Evolutionary conservation across 129 eudicot species (phyloP).

Genomic region (Rutidosis leptorrhynchoides): DNA sequence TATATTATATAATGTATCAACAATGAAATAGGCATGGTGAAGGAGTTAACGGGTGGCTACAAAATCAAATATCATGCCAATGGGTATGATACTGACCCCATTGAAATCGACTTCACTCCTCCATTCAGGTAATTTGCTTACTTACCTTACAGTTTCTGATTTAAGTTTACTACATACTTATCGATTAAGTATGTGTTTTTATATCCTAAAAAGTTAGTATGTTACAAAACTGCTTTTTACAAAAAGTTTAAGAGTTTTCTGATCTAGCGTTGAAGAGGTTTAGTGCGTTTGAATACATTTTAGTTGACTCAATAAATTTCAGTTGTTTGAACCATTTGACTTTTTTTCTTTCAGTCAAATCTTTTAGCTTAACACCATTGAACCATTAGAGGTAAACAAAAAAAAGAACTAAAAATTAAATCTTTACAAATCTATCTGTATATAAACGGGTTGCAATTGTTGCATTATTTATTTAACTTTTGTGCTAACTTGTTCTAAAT

Average conservation of each 20-base stretch:
- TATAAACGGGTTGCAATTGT: not conserved
- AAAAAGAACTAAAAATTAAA: too few species aligned
- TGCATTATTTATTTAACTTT: not conserved
- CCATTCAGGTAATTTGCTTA: constrained; percentile 70
- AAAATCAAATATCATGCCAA: constrained; percentile 79
- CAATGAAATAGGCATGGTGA: constrained; percentile 70
- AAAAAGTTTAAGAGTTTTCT: too few species aligned
- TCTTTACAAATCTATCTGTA: not conserved
- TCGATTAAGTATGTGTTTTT: not conserved
- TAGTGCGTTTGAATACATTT: not conserved
- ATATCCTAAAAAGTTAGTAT: too few species aligned
- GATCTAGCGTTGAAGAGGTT: not conserved
- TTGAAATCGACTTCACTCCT: constrained; percentile 88
- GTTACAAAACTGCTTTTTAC: too few species aligned
- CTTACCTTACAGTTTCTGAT: not conserved
- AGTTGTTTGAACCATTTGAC: not conserved
- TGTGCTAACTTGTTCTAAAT: not conserved
- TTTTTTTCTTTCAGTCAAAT: too few species aligned
- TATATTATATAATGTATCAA: not conserved
- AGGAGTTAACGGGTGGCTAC: constrained; percentile 89
- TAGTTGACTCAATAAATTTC: not conserved
- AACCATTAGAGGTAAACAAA: not conserved
- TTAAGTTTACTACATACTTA: not conserved
- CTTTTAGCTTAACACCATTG: not conserved
- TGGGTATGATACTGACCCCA: constrained; percentile 70